phyloP scores from a whole-genome alignment of 108 stramenopile genomes.

The Craspedostauros australis region DNA sequence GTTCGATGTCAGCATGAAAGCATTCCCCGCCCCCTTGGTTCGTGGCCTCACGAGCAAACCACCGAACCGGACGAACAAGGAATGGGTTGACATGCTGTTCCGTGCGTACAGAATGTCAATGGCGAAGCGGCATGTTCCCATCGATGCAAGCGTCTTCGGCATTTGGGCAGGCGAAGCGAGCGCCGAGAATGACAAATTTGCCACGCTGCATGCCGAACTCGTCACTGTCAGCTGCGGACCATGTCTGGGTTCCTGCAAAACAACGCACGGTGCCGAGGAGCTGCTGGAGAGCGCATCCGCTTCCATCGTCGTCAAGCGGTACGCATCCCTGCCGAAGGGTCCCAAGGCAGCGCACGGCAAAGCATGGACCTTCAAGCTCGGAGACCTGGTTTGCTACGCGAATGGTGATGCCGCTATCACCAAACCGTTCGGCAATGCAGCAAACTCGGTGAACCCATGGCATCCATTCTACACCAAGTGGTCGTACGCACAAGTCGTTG shows the following conservation, averaged over 20 bases:
- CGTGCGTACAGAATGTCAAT: slow-evolving; percentile 5
- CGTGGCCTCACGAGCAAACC: slow-evolving; percentile 22
- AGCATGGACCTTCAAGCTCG: slow-evolving; percentile 9
- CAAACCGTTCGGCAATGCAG: background rate
- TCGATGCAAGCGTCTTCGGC: slow-evolving; percentile 5
- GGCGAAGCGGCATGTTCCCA: background rate
- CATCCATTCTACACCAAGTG: slow-evolving; percentile 32
- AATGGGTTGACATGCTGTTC: slow-evolving; percentile 12
- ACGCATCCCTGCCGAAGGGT: background rate
- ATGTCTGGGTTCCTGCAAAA: background rate
- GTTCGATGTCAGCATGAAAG: slow-evolving; percentile 11
- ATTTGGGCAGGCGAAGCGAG: background rate
- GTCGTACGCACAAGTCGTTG: slow-evolving; percentile 27
- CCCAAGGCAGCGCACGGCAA: background rate
- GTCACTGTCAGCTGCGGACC: background rate
- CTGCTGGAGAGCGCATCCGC: background rate
- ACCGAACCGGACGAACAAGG: slow-evolving; percentile 14
- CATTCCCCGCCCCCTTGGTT: slow-evolving; percentile 19
- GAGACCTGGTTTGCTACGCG: slow-evolving; percentile 31
- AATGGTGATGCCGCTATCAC: slow-evolving; percentile 5
- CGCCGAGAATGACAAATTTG: background rate
- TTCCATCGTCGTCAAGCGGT: slow-evolving; percentile 7
- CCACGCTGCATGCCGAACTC: background rate
- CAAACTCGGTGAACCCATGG: slow-evolving; percentile 14
- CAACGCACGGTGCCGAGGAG: slow-evolving; percentile 10